phyloP scores from a whole-genome alignment of 2,329 filamentous ascomycete genomes.

The Apiospora marii region DNA sequence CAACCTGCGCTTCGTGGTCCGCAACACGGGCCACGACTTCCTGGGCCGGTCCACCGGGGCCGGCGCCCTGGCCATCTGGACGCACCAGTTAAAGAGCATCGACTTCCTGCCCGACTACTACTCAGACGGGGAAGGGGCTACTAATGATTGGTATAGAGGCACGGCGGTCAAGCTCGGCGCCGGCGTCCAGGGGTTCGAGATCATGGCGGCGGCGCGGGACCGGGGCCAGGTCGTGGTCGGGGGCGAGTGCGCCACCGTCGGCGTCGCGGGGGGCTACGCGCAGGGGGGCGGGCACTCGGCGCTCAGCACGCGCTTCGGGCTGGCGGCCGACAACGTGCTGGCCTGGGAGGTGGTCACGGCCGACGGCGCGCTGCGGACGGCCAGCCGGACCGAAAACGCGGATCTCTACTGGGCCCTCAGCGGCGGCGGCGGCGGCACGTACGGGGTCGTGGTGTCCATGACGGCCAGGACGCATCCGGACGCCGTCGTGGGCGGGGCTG shows the following conservation, averaged over 20 bases:
- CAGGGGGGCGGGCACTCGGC: slow-evolving; percentile 55
- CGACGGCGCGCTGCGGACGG: slow-evolving; percentile 50
- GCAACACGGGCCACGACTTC: slow-evolving; percentile 59
- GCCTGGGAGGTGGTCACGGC: slow-evolving; percentile 55
- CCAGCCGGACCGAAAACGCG: slow-evolving; percentile 49
- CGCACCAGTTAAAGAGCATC: slow-evolving; percentile 47
- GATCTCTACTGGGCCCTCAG: slow-evolving; percentile 64
- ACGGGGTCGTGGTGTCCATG: slow-evolving; percentile 49
- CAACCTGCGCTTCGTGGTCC: slow-evolving; percentile 56
- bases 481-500: slow-evolving; percentile 32
- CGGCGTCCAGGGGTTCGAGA: slow-evolving; percentile 48
- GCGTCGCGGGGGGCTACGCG: slow-evolving; percentile 52
- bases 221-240: slow-evolving; percentile 25
- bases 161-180: slow-evolving; percentile 57
- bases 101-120: slow-evolving; percentile 46
- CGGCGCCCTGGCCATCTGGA: slow-evolving; percentile 49
- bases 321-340: slow-evolving; percentile 58
- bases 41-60: slow-evolving; percentile 48
- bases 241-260: slow-evolving; percentile 31
- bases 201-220: too few relatives aligned
- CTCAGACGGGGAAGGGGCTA: too few relatives aligned
- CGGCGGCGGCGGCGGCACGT: slow-evolving; percentile 56
- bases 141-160: too few relatives aligned
- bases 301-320: slow-evolving; percentile 50
- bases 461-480: slow-evolving; percentile 35